Conservation (phyloP, 257 asterid genomes). For the Lithospermum erythrorhizon region DNA sequence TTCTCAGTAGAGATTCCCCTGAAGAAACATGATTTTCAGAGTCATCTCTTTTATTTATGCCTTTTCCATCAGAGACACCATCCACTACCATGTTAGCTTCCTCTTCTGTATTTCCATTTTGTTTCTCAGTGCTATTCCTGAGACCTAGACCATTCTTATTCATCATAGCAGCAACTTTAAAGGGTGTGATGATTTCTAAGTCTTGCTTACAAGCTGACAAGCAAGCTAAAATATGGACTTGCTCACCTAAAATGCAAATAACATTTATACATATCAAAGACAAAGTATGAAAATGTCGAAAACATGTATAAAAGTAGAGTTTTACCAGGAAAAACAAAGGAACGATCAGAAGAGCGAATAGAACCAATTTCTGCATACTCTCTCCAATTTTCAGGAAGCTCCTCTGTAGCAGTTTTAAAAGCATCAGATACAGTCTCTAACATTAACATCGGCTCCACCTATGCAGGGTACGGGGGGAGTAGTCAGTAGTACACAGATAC, state of each 20-base stretch:
- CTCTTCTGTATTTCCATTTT: constrained; percentile 37
- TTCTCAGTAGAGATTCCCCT: constrained; percentile 81
- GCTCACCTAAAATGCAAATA: constrained; percentile 55
- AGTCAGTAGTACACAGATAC: neutral
- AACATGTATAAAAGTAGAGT: neutral
- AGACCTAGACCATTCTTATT: constrained; percentile 62
- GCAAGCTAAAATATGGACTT: constrained; percentile 70
- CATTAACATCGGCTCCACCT: too few species aligned
- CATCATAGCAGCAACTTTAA: constrained; percentile 90
- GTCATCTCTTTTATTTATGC: constrained; percentile 28
- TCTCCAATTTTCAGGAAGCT: constrained; percentile 71
- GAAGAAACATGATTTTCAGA: constrained; percentile 37
- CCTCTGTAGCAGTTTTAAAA: constrained; percentile 34
- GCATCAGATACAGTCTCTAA: too few species aligned
- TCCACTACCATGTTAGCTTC: constrained; percentile 24
- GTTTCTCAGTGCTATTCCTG: constrained; percentile 32
- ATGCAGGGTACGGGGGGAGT: too few species aligned
- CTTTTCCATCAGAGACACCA: constrained; percentile 26
- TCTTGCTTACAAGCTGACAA: constrained; percentile 86
- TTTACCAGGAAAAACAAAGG: constrained; percentile 88
- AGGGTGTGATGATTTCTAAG: constrained; percentile 86
- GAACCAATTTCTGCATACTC: constrained; percentile 71
- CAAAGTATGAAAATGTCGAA: neutral
- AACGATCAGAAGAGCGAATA: constrained; percentile 62
- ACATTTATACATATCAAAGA: constrained; percentile 8